These are phyloP conservation scores for Stenogyne calaminthoides DNA, from an alignment of 305 asterid genomes.

Conservation along the genomic window DNA sequence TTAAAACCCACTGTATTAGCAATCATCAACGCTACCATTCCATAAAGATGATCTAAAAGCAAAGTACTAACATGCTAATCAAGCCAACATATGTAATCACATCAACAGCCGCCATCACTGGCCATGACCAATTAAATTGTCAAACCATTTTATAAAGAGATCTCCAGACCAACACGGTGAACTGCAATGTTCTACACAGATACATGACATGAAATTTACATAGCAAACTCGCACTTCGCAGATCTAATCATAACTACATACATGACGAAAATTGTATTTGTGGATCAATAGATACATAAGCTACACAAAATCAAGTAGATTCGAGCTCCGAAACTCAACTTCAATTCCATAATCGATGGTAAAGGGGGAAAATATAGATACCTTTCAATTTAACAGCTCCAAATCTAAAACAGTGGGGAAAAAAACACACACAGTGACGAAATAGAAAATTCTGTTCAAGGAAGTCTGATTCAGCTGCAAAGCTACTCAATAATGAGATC, in stretches of 20 bases:
- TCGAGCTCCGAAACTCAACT: conserved; percentile 25
- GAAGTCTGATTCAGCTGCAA: conserved; percentile 9
- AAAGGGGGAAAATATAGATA: not conserved
- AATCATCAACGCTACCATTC: not conserved
- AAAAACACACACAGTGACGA: not conserved
- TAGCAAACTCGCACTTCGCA: conserved; percentile 29
- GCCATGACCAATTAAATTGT: not conserved
- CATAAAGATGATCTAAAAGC: conserved; percentile 2
- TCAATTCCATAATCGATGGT: not conserved
- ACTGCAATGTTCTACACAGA: conserved; percentile 1
- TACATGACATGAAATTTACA: not conserved
- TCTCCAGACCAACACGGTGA: not conserved
- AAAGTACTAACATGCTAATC: conserved; percentile 10
- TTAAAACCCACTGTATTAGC: not conserved
- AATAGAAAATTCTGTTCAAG: not conserved
- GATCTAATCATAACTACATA: conserved; percentile 32
- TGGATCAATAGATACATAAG: too few species aligned
- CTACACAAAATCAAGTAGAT: conserved; percentile 23
- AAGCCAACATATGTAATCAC: conserved; percentile 14
- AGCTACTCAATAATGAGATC: conserved; percentile 17
- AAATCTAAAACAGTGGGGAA: conserved; percentile 3
- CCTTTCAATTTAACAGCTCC: conserved; percentile 17
- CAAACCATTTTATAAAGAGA: conserved; percentile 8
- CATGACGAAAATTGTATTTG: not conserved
- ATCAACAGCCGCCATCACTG: not conserved